Conservation (phyloP, 208 protist species). For the Leishmania mexicana region DNA sequence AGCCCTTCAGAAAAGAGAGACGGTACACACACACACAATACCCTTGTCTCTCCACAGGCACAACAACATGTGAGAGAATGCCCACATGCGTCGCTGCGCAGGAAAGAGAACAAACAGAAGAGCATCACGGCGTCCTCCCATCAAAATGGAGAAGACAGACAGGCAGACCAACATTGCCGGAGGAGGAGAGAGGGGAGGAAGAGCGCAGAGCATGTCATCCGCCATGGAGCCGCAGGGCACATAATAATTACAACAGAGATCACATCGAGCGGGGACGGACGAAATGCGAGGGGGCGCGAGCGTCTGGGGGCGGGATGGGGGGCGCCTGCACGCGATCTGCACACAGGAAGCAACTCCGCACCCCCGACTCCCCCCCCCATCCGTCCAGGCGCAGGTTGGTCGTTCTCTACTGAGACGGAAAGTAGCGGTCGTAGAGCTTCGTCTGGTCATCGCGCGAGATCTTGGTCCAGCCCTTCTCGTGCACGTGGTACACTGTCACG, state of each 20-base stretch:
- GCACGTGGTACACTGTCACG: conserved; percentile 97
- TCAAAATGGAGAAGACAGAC: not conserved
- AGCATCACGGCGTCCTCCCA: not conserved
- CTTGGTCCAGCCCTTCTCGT: conserved; percentile 94
- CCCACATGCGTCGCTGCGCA: not conserved
- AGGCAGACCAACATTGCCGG: not conserved
- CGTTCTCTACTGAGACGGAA: conserved; percentile 23
- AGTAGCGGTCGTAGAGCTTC: conserved; percentile 84
- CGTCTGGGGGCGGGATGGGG: not conserved
- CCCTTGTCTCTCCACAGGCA: not conserved
- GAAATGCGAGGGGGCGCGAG: not conserved
- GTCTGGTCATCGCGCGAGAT: conserved; percentile 95
- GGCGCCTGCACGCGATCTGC: not conserved
- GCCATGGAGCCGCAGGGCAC: not conserved
- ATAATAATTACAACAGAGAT: not conserved
- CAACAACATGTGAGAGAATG: not conserved
- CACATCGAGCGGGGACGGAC: not conserved
- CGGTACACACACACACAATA: not conserved
- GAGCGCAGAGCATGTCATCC: not conserved
- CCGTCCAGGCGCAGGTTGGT: not conserved
- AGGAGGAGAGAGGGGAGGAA: not conserved
- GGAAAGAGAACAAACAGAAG: not conserved
- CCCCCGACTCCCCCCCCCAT: not conserved
- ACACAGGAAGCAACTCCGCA: not conserved
- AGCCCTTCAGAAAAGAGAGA: not conserved